Evolutionary conservation across 768 basidiomycete species (phyloP).

Genomic region (Trametes maxima): DNA sequence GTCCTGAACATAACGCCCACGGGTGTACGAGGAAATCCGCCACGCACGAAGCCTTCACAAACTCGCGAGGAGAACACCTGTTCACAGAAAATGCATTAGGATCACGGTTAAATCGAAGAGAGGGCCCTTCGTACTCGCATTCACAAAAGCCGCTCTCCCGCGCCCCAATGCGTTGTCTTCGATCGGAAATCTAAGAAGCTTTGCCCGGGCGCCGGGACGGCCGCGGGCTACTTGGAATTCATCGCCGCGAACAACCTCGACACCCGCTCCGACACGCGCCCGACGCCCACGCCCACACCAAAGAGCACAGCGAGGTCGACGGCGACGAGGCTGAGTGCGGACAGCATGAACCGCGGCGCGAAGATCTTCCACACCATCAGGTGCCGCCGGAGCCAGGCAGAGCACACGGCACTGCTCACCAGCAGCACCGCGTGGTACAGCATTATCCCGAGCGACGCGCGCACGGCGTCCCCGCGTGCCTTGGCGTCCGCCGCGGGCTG

Average conservation of each 20-base stretch:
- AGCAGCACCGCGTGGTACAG: conserved; percentile 68
- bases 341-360: conserved; percentile 91
- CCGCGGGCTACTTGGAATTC: conserved; percentile 9
- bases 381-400: conserved; percentile 79
- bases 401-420: conserved; percentile 68
- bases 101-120: too few relatives aligned
- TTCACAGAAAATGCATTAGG: too few relatives aligned
- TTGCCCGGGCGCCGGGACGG: too few relatives aligned
- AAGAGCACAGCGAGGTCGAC: conserved; percentile 72
- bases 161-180: too few relatives aligned
- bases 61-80: too few relatives aligned
- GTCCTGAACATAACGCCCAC: too few relatives aligned
- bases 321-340: conserved; percentile 61
- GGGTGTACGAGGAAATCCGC: too few relatives aligned
- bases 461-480: conserved; percentile 43
- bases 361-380: conserved; percentile 99
- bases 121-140: too few relatives aligned
- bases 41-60: too few relatives aligned
- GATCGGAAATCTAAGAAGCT: too few relatives aligned
- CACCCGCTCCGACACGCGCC: conserved; percentile 39
- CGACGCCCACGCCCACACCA: conserved; percentile 61
- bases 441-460: conserved; percentile 67
- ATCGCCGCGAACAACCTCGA: conserved; percentile 31
- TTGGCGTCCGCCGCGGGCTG: conserved; percentile 31
- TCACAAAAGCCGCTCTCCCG: too few relatives aligned